Base-by-base conservation (phyloP, 805 yeast species). In the Ogataea trehaloabstinens region DNA sequence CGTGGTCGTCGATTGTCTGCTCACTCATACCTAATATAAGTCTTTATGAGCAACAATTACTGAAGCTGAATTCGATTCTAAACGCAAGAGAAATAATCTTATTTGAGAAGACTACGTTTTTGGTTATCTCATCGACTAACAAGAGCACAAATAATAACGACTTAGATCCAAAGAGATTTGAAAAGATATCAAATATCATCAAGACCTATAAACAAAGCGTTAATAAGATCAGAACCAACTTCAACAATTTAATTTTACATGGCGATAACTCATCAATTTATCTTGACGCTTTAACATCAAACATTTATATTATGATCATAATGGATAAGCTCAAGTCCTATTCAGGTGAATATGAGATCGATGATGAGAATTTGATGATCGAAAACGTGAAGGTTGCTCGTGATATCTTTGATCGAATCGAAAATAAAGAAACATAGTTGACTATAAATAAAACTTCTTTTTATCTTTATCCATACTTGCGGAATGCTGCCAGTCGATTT, bases 401-500 rank as follows among this genome's bases (percentile, higher is more conserved):
- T 38, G 42, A 47, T 29, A 40, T 52, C 35, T 64, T 64, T 46
- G 66, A 62, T 38, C 49, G 44, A 34, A 58, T 62, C 27, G 64
- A 60, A 41, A 42, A n/a, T 19, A 47, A 45, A 35, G 45, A 33
- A n/a, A 34, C 24, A 39, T 29, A 34, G 18, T 20, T 7, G 13
- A 18, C 55, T 68, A 91, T 51, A 91, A 67, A 58, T 88, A 83
- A 60, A 91, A 91, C 76, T 87, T 89, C 66, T 82, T 81, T 80
- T 90, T 91, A 62, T 91, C 97, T 55, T 84, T 83, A 63, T 93
- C 98, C 98, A 93, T 90, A 49, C 86, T 95, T 3, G 96, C 82
- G 52, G 87, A 78, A 66, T 89, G 95, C 64, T 93, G 97, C 97
- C 98, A 91, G 55, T 88, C 96, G 19, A 85, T 73, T 55, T 91